Conservation (phyloP, 176 grass and related monocot species). For the Musa acuminata region DNA sequence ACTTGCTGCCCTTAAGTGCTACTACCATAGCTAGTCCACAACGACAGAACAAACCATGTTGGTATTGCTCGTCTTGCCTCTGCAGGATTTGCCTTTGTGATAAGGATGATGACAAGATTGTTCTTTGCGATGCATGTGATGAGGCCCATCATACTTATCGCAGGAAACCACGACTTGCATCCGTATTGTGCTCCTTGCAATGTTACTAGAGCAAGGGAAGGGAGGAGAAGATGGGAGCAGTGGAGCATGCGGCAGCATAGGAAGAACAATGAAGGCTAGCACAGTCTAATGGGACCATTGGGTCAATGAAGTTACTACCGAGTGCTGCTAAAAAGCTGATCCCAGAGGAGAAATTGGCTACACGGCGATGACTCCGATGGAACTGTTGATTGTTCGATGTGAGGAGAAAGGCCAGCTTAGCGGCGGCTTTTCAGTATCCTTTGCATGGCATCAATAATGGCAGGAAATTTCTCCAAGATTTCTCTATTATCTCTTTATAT, state of each 20-base stretch:
- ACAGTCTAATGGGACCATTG: not conserved
- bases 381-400: not conserved
- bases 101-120: slow-evolving; percentile 61
- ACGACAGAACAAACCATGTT: slow-evolving; percentile 53
- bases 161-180: slow-evolving; percentile 45
- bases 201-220: slow-evolving; percentile 34
- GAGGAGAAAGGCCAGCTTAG: not conserved
- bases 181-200: slow-evolving; percentile 54
- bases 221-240: slow-evolving; percentile 59
- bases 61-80: slow-evolving; percentile 95
- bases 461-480: not conserved
- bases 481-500: no score
- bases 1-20: slow-evolving; percentile 66
- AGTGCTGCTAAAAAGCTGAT: slow-evolving; percentile 6
- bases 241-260: slow-evolving; percentile 35
- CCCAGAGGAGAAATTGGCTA: not conserved
- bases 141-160: slow-evolving; percentile 84
- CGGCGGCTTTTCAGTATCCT: not conserved
- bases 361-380: not conserved
- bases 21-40: slow-evolving; percentile 71
- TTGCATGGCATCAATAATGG: not conserved
- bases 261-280: slow-evolving; percentile 2
- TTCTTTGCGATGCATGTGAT: slow-evolving; percentile 81
- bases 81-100: slow-evolving; percentile 67
- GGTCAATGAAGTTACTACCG: slow-evolving; percentile 7